A percentile compares a stretch with the other conserved stretches of the same genome.
These are phyloP conservation scores for Castanospermum australe DNA, from an alignment of 306 rosid species.

Conservation along the genomic window DNA sequence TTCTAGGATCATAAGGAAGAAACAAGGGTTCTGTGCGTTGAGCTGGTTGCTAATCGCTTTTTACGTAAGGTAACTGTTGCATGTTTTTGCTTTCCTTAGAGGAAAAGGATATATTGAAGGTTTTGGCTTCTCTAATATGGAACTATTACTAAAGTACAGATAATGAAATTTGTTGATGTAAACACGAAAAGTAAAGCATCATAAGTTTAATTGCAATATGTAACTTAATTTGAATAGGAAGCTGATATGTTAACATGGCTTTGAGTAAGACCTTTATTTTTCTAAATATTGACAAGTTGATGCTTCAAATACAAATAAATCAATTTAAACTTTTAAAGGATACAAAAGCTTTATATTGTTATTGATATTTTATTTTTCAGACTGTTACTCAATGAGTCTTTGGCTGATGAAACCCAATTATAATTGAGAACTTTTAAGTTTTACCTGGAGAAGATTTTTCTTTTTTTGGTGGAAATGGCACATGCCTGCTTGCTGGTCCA, in stretches of 20 bases:
- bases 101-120: background rate
- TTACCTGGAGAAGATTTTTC: background rate
- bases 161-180: background rate
- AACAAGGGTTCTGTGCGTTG: slow-evolving; percentile 75
- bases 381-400: background rate
- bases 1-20: slow-evolving; percentile 64
- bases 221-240: background rate
- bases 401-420: background rate
- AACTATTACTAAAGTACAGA: background rate
- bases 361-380: background rate
- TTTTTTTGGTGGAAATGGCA: background rate
- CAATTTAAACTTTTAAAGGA: slow-evolving; percentile 17
- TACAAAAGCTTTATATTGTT: background rate
- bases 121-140: slow-evolving; percentile 11
- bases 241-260: background rate
- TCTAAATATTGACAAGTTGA: slow-evolving; percentile 1
- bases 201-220: background rate
- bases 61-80: slow-evolving; percentile 69
- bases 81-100: background rate
- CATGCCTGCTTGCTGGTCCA: background rate
- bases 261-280: background rate
- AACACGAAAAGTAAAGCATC: slow-evolving; percentile 6
- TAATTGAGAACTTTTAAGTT: background rate
- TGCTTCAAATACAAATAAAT: slow-evolving; percentile 8
- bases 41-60: slow-evolving; percentile 95